A percentile compares a stretch with the other conserved stretches of the same genome.
phyloP scores from a whole-genome alignment of 1,284 basidiomycete genomes.

The Cutaneotrichosporon mucoides region DNA sequence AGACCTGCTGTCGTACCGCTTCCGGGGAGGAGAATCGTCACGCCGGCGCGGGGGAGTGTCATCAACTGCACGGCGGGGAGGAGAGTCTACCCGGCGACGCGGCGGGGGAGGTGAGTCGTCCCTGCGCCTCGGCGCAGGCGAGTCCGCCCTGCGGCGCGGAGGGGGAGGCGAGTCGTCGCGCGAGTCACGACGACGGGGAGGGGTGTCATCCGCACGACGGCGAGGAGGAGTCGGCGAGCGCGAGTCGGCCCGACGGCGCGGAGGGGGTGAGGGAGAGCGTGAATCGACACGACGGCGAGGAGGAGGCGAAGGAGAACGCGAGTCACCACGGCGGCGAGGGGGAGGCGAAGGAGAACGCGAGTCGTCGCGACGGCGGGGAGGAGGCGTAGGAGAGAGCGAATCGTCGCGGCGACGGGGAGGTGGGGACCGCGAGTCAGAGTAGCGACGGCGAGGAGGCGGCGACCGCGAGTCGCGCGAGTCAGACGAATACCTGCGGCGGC shows the following conservation, averaged over 20 bases:
- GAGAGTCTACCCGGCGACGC: conserved; percentile 4
- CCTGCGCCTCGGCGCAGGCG: conserved; percentile 4
- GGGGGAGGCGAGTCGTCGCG: conserved; percentile 8
- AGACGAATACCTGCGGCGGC: conserved; percentile 19
- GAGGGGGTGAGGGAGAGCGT: conserved; percentile 7
- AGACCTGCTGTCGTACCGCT: not conserved
- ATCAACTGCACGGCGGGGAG: conserved; percentile 1
- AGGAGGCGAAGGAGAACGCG: conserved; percentile 19
- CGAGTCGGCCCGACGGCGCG: conserved; percentile 15
- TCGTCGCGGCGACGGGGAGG: conserved; percentile 13
- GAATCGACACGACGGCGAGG: conserved; percentile 17
- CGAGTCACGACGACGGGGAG: conserved; percentile 6
- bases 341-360: conserved; percentile 12
- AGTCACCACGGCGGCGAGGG: conserved; percentile 13
- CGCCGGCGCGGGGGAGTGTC: conserved; percentile 7
- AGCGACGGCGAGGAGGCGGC: conserved; percentile 14
- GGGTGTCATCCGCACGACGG: conserved; percentile 7
- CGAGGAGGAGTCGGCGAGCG: conserved; percentile 22
- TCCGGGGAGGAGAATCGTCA: conserved; percentile 5
- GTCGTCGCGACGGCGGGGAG: conserved; percentile 1
- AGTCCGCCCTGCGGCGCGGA: conserved; percentile 8
- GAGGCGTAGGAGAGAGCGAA: conserved; percentile 13
- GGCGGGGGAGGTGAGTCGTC: not conserved
- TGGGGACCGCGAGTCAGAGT: conserved; percentile 14
- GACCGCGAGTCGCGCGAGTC: conserved; percentile 18